Evolutionary conservation across 1,284 basidiomycete genomes (phyloP), one percentile per base, ranked within the genome.

Genomic region (Earliella scabrosa): DNA sequence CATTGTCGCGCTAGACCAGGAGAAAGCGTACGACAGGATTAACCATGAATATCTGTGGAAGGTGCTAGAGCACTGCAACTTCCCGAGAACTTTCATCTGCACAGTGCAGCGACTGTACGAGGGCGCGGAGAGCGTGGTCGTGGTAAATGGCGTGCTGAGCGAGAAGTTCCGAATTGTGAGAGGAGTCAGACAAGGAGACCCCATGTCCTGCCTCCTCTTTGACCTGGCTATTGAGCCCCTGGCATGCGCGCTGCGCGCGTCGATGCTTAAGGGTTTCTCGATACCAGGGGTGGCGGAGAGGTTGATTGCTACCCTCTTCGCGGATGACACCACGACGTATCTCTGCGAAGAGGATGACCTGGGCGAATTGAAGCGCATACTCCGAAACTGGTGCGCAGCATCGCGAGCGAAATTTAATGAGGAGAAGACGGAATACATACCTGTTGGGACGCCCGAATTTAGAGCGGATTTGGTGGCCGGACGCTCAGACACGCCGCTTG

Each of bases 361-460:
- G 23, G 44, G 35, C 0, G 49, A 40, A 1, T 58, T 74, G 0
- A 8, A 57, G n/a, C 7, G n/a, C 0, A 64, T 71, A 0, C 61
- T 73, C 0, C 29, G 60, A 0, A 45, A 29, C 6, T 74, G 70
- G 71, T 75, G 73, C 56, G 14, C 11, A 1, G 73, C 68, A 0
- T 68, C 73, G 5, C 58, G 61, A 0, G 71, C 73, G 1, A 69
- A 67, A 24, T 76, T 76, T 51, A 75, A 76, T 53, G 52, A 59
- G 0, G 41, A 53, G 0, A 75, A 75, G 53, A 76, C 72, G 1
- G 69, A 71, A 49, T 63, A 72, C 0, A 64, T 76, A 8, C 74
- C 71, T 0, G 59, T 75, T 0, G 72, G 73, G 2, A 24, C 43
- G 1, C 16, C 29, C 13, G 51, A 50, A 32, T 65, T 60, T 59